Evolutionary conservation across 2,329 filamentous ascomycete genomes (phyloP), one percentile per base, ranked within the genome.

Genomic region (Neopestalotiopsis rosae): DNA sequence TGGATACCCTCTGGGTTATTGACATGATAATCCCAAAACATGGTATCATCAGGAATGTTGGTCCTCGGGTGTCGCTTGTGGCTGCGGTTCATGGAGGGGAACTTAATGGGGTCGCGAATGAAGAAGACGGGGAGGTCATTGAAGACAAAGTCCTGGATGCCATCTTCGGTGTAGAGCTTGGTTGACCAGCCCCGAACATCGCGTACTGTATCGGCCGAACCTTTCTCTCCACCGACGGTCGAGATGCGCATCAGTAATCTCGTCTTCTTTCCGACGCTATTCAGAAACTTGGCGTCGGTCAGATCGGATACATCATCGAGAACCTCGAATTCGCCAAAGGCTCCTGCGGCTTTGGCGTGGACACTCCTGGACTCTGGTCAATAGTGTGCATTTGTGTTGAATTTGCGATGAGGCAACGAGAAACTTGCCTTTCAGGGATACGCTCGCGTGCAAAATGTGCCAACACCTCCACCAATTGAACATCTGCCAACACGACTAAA

Each of bases 71-170:
- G 52, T 32, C 56, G 49, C 14, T 40, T 49, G 73, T 83, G 85
- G 72, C 85, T 87, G 89, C 89, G 91, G 82, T 91, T 92, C 75
- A 93, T 91, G 75, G 90, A 83, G 30, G 91, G 91, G 76, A 92
- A 93, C 79, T 94, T 93, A 71, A 89, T 86, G 0, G 91, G 90
- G 71, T 94, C 91, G 66, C 91, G 84, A n/a, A 93, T 76, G 80
- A 94, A 94, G 84, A 94, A 94, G 2, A 93, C 88, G 0, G 91
- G 91, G 0, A 90, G 92, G 77, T 93, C 93, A 78, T 92, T 92
- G 70, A 88, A 89, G 7, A 93, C 91, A 78, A 90, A 84, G 75
- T 93, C 91, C 86, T 88, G 92, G 73, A 93, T 93, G n/a, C 91
- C 91, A 73, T 93, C 89, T 20, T 91, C 88, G 0, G 91, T 93